Conservation (phyloP, 495 filamentous ascomycete species). For the Penicillium canescens region DNA sequence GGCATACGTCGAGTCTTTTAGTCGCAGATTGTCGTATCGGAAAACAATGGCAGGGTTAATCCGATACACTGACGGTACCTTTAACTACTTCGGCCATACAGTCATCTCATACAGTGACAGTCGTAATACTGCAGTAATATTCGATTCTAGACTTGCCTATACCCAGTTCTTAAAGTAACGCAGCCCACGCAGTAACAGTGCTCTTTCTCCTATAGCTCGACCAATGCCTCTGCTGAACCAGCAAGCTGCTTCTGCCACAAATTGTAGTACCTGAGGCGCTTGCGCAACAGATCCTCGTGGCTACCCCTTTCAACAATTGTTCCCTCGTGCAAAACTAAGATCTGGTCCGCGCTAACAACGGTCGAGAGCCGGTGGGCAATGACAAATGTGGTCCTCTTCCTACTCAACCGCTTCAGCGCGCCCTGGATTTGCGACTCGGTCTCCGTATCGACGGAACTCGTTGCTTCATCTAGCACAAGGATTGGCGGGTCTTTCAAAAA, state of each 20-base stretch:
- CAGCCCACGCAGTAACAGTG: too few relatives aligned
- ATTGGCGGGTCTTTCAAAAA: conserved; percentile 51
- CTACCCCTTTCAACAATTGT: conserved; percentile 76
- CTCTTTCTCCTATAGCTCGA: too few relatives aligned
- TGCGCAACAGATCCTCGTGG: conserved; percentile 37
- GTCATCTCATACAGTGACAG: too few relatives aligned
- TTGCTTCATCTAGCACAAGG: conserved; percentile 59
- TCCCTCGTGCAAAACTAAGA: conserved; percentile 81
- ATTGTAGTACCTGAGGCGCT: conserved; percentile 4
- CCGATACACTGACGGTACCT: too few relatives aligned
- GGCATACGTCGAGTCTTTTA: too few relatives aligned
- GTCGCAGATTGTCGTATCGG: too few relatives aligned
- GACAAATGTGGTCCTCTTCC: conserved; percentile 31
- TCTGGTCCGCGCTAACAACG: conserved; percentile 80
- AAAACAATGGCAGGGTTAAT: too few relatives aligned
- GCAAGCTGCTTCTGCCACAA: conserved; percentile 11
- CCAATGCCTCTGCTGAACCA: background rate
- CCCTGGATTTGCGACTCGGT: conserved; percentile 52
- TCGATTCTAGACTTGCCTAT: too few relatives aligned
- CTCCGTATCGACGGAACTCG: conserved; percentile 53
- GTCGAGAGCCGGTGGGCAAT: conserved; percentile 74
- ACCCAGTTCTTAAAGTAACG: too few relatives aligned
- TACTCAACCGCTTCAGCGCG: conserved; percentile 34
- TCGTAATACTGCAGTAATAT: too few relatives aligned
- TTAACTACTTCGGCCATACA: too few relatives aligned